Conservation (phyloP, 306 rosid genomes). For the Acacia crassicarpa region DNA sequence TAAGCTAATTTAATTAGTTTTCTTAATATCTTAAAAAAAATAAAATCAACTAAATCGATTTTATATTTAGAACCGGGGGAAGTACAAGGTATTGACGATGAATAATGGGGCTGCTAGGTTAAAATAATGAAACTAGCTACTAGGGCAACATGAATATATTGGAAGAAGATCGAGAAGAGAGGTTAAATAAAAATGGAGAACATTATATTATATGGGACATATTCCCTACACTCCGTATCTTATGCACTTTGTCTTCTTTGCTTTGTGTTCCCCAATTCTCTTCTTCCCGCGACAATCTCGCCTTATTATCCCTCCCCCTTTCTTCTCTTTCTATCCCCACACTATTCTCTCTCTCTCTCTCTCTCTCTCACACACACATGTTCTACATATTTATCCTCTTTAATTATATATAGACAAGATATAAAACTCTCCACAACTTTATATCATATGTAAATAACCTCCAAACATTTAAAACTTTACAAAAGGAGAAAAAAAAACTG, state of each 20-base stretch:
- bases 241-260: not conserved
- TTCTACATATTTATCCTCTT: too few relatives aligned
- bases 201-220: not conserved
- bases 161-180: too few relatives aligned
- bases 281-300: not conserved
- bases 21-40: too few relatives aligned
- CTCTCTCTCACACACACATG: too few relatives aligned
- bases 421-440: too few relatives aligned
- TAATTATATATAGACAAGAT: too few relatives aligned
- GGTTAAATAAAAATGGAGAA: not conserved
- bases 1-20: too few relatives aligned
- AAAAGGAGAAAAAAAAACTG: too few relatives aligned
- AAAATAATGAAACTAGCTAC: not conserved
- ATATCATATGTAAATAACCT: too few relatives aligned
- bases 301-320: not conserved
- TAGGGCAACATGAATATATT: not conserved
- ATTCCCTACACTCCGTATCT: not conserved
- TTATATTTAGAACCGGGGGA: fast-evolving
- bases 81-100: not conserved
- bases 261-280: not conserved
- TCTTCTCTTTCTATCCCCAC: not conserved
- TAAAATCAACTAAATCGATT: fast-evolving
- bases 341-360: too few relatives aligned
- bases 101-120: not conserved
- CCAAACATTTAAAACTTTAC: too few relatives aligned